These are phyloP conservation scores for Orobanche coerulescens DNA, from an alignment of 257 asterid species.

Conservation along the genomic window DNA sequence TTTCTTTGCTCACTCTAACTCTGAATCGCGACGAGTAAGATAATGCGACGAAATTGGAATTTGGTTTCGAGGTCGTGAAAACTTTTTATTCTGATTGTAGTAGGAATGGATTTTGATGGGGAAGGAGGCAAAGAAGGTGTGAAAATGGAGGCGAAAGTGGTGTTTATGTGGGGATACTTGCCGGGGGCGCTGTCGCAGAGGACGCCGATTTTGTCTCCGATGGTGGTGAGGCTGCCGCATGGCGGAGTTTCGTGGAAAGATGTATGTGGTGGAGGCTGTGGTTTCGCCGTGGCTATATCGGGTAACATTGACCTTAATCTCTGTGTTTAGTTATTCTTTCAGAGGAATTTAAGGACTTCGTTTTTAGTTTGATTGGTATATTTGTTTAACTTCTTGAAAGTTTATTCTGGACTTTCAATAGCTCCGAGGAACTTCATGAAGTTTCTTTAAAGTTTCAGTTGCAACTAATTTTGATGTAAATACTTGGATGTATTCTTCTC, in stretches of 20 bases:
- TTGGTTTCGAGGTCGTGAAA: not conserved
- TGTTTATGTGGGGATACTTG: conserved; percentile 88
- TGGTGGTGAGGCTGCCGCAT: conserved; percentile 46
- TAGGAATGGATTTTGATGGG: conserved; percentile 57
- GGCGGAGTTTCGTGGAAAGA: conserved; percentile 66
- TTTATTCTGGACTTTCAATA: not conserved
- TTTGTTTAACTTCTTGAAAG: conserved; percentile 7
- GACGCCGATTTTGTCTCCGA: conserved; percentile 77
- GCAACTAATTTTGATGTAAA: not conserved
- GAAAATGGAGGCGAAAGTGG: conserved; percentile 49
- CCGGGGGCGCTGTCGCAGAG: conserved; percentile 96
- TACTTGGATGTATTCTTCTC: not conserved
- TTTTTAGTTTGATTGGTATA: not conserved
- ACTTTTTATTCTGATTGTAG: not conserved
- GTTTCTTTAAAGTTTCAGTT: not conserved
- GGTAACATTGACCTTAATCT: conserved; percentile 33
- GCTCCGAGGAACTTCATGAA: not conserved
- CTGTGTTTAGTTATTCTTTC: not conserved
- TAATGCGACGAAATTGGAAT: not conserved
- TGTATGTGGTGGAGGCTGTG: conserved; percentile 97
- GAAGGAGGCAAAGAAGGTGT: conserved; percentile 49
- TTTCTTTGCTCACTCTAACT: not conserved
- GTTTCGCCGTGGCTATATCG: conserved; percentile 91
- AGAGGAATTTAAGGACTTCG: not conserved
- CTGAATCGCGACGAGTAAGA: not conserved